Conservation (phyloP, 176 grass and related monocot species). For the Hyparrhenia diplandra region DNA sequence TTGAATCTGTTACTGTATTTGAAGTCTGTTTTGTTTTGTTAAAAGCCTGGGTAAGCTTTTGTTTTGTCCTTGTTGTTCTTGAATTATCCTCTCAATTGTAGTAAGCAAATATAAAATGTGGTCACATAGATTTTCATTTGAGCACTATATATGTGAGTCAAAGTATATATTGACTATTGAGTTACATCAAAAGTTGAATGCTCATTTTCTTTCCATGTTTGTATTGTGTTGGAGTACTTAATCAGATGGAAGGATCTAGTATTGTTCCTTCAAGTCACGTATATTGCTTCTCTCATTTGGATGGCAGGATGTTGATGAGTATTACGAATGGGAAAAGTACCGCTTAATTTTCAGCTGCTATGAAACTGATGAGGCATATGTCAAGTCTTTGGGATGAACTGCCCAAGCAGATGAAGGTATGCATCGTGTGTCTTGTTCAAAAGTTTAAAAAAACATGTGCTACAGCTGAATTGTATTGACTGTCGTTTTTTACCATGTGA, state of each 20-base stretch:
- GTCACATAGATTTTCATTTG: not conserved
- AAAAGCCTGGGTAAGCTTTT: no score
- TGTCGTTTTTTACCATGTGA: not conserved
- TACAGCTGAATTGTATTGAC: not conserved
- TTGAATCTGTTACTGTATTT: no score
- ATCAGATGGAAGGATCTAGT: not conserved
- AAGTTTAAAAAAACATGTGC: not conserved
- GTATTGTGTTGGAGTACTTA: not conserved
- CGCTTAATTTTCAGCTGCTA: not conserved
- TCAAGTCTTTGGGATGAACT: conserved; percentile 2
- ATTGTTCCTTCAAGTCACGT: not conserved
- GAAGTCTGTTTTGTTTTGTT: no score
- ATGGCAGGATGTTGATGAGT: not conserved
- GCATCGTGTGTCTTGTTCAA: no score
- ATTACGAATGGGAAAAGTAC: not conserved
- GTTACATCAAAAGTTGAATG: not conserved
- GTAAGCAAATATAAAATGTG: not conserved
- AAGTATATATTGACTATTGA: not conserved
- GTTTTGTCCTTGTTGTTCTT: no score
- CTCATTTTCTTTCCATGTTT: not conserved
- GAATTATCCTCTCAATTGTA: no score
- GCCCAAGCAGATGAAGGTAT: conserved; percentile 19
- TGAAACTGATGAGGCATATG: not conserved
- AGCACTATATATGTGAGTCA: not conserved
- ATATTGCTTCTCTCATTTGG: not conserved